phyloP scores from a whole-genome alignment of 2,329 filamentous ascomycete species.

The Fusarium duplospermum region DNA sequence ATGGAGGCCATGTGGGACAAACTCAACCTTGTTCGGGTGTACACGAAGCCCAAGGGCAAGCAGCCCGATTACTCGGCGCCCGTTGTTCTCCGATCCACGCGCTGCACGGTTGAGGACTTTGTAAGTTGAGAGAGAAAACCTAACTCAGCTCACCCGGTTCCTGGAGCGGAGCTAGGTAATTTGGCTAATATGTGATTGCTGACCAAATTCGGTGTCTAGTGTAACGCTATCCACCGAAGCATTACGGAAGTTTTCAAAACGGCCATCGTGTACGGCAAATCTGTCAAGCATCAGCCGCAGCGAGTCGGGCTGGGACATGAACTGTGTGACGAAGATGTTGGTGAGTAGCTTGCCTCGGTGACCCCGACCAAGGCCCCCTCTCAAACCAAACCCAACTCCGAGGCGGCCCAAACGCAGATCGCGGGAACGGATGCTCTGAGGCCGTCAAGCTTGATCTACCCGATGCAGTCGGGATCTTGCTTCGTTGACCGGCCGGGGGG shows the following conservation, averaged over 20 bases:
- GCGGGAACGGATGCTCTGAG: constrained; percentile 21
- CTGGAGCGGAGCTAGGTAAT: constrained; percentile 19
- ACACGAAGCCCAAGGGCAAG: constrained; percentile 98
- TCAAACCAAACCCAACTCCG: constrained; percentile 10
- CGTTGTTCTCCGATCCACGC: constrained; percentile 85
- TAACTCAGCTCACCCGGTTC: not conserved
- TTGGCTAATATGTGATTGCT: constrained; percentile 36
- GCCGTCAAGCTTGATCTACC: constrained; percentile 33
- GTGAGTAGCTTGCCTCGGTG: constrained; percentile 63
- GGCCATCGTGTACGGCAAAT: constrained; percentile 96
- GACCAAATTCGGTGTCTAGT: constrained; percentile 68
- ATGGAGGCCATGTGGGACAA: constrained; percentile 99
- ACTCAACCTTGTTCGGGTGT: constrained; percentile 88
- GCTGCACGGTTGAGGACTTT: constrained; percentile 96
- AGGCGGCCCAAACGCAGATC: constrained; percentile 19
- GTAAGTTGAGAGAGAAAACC: constrained; percentile 66
- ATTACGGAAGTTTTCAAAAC: constrained; percentile 96
- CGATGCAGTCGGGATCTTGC: constrained; percentile 38
- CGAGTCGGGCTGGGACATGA: constrained; percentile 91
- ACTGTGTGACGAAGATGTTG: constrained; percentile 96
- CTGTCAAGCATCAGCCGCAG: constrained; percentile 98
- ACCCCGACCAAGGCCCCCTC: constrained; percentile 15
- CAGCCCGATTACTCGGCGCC: constrained; percentile 92
- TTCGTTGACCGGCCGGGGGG: constrained; percentile 27
- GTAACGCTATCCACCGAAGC: constrained; percentile 95